These are phyloP conservation scores for Pterocarpus santalinus DNA, from an alignment of 306 rosid genomes.

Conservation along the genomic window DNA sequence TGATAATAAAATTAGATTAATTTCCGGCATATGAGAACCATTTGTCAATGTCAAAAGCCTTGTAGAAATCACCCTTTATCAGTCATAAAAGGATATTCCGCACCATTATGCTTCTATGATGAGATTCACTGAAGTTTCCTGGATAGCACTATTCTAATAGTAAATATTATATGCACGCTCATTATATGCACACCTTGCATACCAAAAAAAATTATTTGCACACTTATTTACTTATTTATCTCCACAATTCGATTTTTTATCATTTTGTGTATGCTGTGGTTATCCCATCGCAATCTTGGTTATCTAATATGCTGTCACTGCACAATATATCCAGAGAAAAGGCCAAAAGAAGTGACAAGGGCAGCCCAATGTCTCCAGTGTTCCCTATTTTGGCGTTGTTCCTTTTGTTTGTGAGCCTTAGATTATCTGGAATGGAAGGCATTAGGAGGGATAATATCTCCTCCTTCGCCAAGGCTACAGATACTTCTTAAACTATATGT, in stretches of 20 bases:
- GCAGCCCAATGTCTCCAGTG: background rate
- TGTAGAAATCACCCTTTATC: conserved; percentile 51
- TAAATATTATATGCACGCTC: background rate
- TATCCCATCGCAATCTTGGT: background rate
- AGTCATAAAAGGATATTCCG: conserved; percentile 6
- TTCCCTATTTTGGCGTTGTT: conserved; percentile 25
- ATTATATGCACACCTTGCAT: background rate
- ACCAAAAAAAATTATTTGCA: no score
- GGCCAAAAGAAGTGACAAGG: conserved; percentile 36
- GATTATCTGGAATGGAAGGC: background rate
- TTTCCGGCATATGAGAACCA: conserved; percentile 39
- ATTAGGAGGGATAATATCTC: background rate
- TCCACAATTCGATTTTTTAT: background rate
- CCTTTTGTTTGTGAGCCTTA: conserved; percentile 14
- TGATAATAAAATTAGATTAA: background rate
- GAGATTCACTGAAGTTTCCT: conserved; percentile 11
- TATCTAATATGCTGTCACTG: background rate
- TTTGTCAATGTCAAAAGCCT: conserved; percentile 48
- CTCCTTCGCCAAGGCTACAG: no score
- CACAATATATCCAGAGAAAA: background rate
- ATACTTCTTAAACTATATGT: no score
- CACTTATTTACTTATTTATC: background rate
- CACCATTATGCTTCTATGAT: conserved; percentile 12
- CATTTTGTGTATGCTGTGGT: background rate
- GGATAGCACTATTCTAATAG: conserved; percentile 4